Evolutionary conservation across 306 rosid genomes (phyloP).

Genomic region (Trichosanthes truncata): DNA sequence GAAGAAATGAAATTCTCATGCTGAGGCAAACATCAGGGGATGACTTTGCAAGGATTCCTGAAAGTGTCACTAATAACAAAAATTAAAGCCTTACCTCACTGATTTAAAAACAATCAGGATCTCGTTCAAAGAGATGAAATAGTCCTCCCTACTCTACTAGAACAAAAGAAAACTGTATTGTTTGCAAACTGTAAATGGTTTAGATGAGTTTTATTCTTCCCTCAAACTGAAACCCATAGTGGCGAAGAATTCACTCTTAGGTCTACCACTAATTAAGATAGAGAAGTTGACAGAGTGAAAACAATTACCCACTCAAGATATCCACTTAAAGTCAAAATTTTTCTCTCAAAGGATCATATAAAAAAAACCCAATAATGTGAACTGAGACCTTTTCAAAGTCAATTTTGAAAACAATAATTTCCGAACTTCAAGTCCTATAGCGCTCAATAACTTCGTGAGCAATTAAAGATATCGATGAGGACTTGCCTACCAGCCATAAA

Average conservation of each 20-base stretch:
- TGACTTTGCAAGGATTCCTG: background rate
- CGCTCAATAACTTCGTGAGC: background rate
- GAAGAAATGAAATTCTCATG: background rate
- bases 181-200: background rate
- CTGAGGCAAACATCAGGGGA: background rate
- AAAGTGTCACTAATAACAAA: background rate
- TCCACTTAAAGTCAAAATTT: background rate
- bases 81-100: background rate
- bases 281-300: background rate
- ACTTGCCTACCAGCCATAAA: background rate
- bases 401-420: background rate
- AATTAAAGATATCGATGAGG: background rate
- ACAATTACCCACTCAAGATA: background rate
- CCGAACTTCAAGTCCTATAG: background rate
- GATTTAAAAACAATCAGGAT: background rate
- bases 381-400: background rate
- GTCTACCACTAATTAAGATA: background rate
- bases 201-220: background rate
- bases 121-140: background rate
- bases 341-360: background rate
- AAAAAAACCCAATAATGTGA: background rate
- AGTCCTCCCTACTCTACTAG: background rate
- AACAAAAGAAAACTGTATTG: background rate
- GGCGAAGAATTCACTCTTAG: background rate
- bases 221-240: background rate